Evolutionary conservation across 305 asterid species (phyloP).

Genomic region (Fraxinus sp.): DNA sequence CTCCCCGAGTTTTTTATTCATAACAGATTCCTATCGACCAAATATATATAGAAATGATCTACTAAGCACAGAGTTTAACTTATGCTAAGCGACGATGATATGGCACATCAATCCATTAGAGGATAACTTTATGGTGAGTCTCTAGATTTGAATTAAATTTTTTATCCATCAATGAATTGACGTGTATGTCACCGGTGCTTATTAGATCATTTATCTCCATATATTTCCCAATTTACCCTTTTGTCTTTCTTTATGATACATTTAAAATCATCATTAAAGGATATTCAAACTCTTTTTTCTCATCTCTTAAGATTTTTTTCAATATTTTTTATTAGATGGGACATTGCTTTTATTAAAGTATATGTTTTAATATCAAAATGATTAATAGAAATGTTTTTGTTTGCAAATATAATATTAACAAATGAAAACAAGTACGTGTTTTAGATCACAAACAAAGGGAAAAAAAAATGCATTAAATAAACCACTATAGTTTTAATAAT

Average conservation of each 20-base stretch:
- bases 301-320: neutral
- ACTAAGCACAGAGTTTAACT: neutral
- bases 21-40: neutral
- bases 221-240: neutral
- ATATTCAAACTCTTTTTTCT: neutral
- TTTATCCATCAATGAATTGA: neutral
- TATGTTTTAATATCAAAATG: neutral
- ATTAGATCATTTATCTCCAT: neutral
- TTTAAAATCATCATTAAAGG: neutral
- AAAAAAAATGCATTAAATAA: neutral
- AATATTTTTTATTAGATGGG: neutral
- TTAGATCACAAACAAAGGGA: neutral
- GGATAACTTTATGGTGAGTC: neutral
- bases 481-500: neutral
- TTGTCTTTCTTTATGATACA: neutral
- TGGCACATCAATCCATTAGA: neutral
- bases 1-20: neutral
- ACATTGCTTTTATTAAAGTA: neutral
- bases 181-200: neutral
- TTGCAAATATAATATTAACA: neutral
- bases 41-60: neutral
- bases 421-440: neutral
- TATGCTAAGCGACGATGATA: neutral
- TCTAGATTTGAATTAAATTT: neutral
- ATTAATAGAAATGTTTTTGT: neutral